Base-by-base conservation (phyloP, 148 eudicot genomes). In the Rheum nobile region DNA sequence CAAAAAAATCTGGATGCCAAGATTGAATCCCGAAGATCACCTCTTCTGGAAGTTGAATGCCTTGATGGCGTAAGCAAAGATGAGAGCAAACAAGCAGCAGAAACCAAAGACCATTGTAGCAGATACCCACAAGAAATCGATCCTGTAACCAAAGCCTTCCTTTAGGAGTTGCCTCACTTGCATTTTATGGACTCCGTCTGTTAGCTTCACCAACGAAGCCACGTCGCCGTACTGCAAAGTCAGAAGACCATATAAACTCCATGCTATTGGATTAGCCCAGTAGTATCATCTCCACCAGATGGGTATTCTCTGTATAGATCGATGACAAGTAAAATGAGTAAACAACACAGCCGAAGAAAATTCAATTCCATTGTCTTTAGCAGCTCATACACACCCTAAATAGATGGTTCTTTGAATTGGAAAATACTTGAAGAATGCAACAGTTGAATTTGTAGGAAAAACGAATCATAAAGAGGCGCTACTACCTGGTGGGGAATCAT, bases 251-350 rank as follows among this genome's bases (percentile, higher is more conserved):
- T 95, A 95, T 5, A 95, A 91, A 79, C 87, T 88, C 99, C 99
- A 95, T 17, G 99, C 90, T 24, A 95, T 86, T 0, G 99, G 99
- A 76, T 95, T 95, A 70, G 89, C 86, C 99, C 97, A 95, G 80
- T 92, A 95, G 82, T 95, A 95, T 97, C 99, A 95, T 85, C 99
- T 87, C 99, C 99, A 92, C 99, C 99, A 95, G 74, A 85, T 77
- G 9, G 99, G 99, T 54, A 95, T 92, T 76, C 84, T 84, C 99
- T 95, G 92, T 47, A n/a, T n/a, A n/a, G n/a, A n/a, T n/a, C n/a
- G n/a, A n/a, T n/a, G n/a, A n/a, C n/a, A n/a, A n/a, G n/a, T n/a
- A n/a, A n/a, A n/a, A n/a, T n/a, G n/a, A n/a, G n/a, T n/a, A n/a
- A n/a, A n/a, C n/a, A n/a, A n/a, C n/a, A n/a, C n/a, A n/a, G n/a